Percentiles rank a stretch among this genome's conserved stretches.
phyloP scores from a whole-genome alignment of 257 asterid species.

The Solanum pinnatisectum region DNA sequence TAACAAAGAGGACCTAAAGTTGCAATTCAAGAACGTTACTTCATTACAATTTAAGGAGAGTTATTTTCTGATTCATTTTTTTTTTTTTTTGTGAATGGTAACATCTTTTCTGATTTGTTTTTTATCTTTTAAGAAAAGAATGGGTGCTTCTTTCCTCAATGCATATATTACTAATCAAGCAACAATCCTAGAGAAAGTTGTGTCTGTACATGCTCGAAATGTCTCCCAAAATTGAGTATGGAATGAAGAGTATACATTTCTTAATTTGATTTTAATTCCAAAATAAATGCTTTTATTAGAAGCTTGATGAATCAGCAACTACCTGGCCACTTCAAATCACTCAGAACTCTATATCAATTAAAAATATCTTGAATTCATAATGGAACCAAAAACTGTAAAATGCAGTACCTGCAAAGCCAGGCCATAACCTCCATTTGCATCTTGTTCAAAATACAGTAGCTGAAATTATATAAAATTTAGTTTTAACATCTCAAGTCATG shows the following conservation, averaged over 20 bases:
- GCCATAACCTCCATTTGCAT: slow-evolving; percentile 88
- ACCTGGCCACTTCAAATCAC: neutral
- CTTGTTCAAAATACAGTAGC: slow-evolving; percentile 88
- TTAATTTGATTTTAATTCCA: neutral
- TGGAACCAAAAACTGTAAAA: neutral
- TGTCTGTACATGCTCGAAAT: neutral
- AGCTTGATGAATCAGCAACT: neutral
- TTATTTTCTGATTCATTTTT: neutral
- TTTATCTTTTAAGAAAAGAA: neutral
- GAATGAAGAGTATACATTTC: neutral
- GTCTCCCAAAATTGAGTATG: neutral
- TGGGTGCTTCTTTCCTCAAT: neutral
- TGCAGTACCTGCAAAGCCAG: slow-evolving; percentile 86
- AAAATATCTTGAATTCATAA: neutral
- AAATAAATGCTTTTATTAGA: neutral
- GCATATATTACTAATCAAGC: neutral
- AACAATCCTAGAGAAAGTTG: neutral
- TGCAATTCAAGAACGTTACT: neutral
- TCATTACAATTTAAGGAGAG: neutral
- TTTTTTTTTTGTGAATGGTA: neutral
- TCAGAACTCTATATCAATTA: neutral
- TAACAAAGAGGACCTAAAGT: neutral
- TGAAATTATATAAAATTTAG: slow-evolving; percentile 18
- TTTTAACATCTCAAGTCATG: slow-evolving; percentile 8
- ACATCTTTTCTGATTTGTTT: neutral